Percentiles rank a stretch among this genome's conserved stretches.
Conservation (phyloP, 1,139 yeast species). For the Blastobotrys petasosporus region DNA sequence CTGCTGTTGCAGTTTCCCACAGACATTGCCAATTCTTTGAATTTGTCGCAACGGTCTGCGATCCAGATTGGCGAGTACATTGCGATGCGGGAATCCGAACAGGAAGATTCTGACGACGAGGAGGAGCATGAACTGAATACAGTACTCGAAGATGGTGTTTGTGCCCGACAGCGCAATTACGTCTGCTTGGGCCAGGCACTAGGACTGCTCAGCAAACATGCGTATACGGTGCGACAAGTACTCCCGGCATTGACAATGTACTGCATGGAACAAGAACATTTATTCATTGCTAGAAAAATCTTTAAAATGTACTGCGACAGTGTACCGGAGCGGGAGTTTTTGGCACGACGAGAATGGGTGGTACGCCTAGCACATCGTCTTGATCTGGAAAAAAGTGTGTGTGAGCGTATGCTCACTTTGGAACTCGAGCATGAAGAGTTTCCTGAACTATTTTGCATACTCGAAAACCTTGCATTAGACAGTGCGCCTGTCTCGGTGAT, state of each 20-base stretch:
- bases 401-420: background rate
- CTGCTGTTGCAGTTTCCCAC: slow-evolving; percentile 1
- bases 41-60: slow-evolving; percentile 2
- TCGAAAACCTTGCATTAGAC: background rate
- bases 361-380: background rate
- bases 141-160: slow-evolving; percentile 7
- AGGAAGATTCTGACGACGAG: background rate
- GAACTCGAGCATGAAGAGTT: background rate
- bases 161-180: slow-evolving; percentile 8
- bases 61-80: slow-evolving; percentile 6
- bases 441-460: background rate
- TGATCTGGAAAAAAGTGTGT: background rate
- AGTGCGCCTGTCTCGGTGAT: background rate
- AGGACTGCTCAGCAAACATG: background rate
- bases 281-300: slow-evolving; percentile 4
- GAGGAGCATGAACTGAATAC: slow-evolving; percentile 1
- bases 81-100: background rate
- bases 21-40: background rate
- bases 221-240: background rate
- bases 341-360: background rate
- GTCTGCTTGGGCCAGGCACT: slow-evolving; percentile 11
- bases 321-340: background rate
- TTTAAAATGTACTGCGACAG: background rate
- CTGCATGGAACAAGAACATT: slow-evolving; percentile 6
- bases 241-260: slow-evolving; percentile 6